A percentile compares a stretch with the other conserved stretches of the same genome.
phyloP scores from a whole-genome alignment of 495 filamentous ascomycete genomes.

The Penicillium desertorum region DNA sequence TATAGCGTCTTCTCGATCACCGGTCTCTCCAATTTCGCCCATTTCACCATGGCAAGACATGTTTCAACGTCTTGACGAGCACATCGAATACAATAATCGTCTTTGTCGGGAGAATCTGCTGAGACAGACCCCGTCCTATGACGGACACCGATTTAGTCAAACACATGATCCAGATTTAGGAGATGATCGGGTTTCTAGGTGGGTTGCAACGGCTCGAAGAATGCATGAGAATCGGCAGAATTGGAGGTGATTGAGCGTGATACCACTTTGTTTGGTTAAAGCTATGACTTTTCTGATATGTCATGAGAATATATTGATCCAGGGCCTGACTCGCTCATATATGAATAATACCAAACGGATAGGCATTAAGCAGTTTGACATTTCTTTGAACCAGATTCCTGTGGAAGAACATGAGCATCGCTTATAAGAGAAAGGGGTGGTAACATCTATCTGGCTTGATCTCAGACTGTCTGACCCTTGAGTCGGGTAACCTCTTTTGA shows the following conservation, averaged over 20 bases:
- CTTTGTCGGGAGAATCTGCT: background rate
- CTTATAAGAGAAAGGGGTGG: background rate
- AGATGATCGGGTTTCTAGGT: constrained; percentile 5
- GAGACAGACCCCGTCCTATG: constrained; percentile 1
- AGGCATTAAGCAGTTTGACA: background rate
- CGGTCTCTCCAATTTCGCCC: constrained; percentile 2
- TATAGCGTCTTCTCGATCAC: background rate
- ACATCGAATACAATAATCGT: constrained; percentile 1
- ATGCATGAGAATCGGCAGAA: background rate
- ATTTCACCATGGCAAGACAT: background rate
- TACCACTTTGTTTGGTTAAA: background rate
- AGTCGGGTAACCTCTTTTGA: background rate
- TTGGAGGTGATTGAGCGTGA: background rate
- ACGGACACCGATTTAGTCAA: constrained; percentile 3
- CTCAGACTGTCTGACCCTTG: background rate
- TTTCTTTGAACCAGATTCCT: background rate
- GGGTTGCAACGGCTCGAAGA: constrained; percentile 1
- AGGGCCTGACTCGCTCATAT: background rate
- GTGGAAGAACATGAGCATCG: background rate
- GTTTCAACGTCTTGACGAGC: background rate
- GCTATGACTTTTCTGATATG: background rate
- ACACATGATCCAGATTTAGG: background rate
- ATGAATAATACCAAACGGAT: background rate
- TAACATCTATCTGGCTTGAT: background rate
- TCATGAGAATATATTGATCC: background rate